Base-by-base conservation (phyloP, 1,284 basidiomycete genomes). In the Trichosporon coremiiforme region DNA sequence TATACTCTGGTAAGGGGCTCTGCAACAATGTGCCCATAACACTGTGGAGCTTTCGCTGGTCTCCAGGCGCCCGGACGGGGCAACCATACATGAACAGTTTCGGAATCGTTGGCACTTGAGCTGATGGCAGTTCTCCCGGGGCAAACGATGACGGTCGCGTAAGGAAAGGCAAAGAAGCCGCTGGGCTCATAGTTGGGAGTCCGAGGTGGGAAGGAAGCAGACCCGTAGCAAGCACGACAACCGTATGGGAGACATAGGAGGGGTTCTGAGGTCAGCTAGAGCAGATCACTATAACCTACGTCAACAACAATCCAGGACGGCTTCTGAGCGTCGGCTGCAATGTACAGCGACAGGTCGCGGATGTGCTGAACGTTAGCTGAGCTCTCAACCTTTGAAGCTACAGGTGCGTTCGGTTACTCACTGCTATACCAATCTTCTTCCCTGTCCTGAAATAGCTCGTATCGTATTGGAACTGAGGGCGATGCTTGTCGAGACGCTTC, bases 1-100 rank as follows among this genome's bases (percentile, higher is more conserved):
- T 60, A 7, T 66, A 88, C 0, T 88, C 87, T 3, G 89, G 91
- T 13, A 97, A 84, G 0, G 93, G 93, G 0, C 88, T 87, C 66
- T 89, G 90, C 80, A 96, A 90, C 78, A 97, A 91, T 0, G 89
- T 84, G 75, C 89, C 88, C 35, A 95, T 85, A 22, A 93, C 90
- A n/a, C 91, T 93, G 77, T 93, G 91, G 88, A 97, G 90, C 57
- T 89, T 87, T 45, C 87, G 89, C 66, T 87, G 86, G 74, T 97
- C 94, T 0, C 95, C 95, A 0, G 94, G 94, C 0, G 94, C 94
- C 45, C 90, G 88, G 0, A 93, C 95, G 0, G 94, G 95, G 75
- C 91, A 93, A 3, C 92, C 93, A 83, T 95, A 93, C 67, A 91
- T 91, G 84, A 96, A 97, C 0, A 93, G 90, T 15, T 87, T 88